Percentiles rank a stretch among this genome's conserved stretches.
These are phyloP conservation scores for Ophiobolus disseminans DNA, from an alignment of 2,329 filamentous ascomycete genomes.

Conservation along the genomic window DNA sequence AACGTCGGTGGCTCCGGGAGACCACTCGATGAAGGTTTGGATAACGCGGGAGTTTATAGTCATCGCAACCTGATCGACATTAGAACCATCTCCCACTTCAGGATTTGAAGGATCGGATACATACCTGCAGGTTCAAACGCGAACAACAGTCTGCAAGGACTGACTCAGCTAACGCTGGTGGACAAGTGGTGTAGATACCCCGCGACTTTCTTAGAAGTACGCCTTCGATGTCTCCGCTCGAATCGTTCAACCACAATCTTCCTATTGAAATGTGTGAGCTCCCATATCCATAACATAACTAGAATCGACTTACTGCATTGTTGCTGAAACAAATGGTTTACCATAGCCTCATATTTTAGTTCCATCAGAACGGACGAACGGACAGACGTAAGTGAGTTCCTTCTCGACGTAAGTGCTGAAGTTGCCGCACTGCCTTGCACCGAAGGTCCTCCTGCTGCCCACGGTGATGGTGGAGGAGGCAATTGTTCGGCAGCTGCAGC, in stretches of 20 bases:
- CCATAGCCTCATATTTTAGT: slow-evolving; percentile 83
- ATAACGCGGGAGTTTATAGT: slow-evolving; percentile 82
- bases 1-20: slow-evolving; percentile 75
- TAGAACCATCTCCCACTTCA: not conserved
- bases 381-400: slow-evolving; percentile 25
- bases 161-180: slow-evolving; percentile 68
- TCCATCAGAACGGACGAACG: slow-evolving; percentile 58
- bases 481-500: slow-evolving; percentile 17
- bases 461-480: slow-evolving; percentile 19
- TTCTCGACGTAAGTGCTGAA: slow-evolving; percentile 21
- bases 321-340: slow-evolving; percentile 82
- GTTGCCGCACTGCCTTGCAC: slow-evolving; percentile 14
- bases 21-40: slow-evolving; percentile 77
- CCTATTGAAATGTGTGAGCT: slow-evolving; percentile 28
- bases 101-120: slow-evolving; percentile 17
- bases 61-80: slow-evolving; percentile 71
- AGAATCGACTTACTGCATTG: slow-evolving; percentile 62
- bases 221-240: slow-evolving; percentile 47
- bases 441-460: slow-evolving; percentile 14
- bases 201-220: slow-evolving; percentile 73
- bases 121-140: slow-evolving; percentile 74
- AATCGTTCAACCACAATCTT: slow-evolving; percentile 75
- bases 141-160: slow-evolving; percentile 69
- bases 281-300: not conserved
- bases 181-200: slow-evolving; percentile 77